Percentiles rank a stretch among this genome's conserved stretches.
These are phyloP conservation scores for Nothophytophthora sp. DNA, from an alignment of 352 stramenopile genomes.

Conservation along the genomic window DNA sequence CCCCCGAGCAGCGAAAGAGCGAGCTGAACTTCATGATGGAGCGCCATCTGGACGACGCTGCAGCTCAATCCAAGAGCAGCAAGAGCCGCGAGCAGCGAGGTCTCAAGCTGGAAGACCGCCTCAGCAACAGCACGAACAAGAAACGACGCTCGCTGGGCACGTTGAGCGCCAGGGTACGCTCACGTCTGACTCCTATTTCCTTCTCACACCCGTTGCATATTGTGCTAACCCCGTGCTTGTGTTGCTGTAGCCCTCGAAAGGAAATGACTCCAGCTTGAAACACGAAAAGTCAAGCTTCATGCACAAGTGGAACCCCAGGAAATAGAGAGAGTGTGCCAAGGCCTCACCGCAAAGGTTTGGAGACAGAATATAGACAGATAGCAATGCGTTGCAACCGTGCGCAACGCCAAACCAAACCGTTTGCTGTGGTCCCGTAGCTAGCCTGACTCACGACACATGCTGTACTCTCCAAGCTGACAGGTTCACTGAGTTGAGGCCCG, in stretches of 20 bases:
- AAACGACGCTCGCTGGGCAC: conserved; percentile 19
- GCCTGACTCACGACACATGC: conserved; percentile 2
- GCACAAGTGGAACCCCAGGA: conserved; percentile 9
- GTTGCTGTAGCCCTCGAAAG: background rate
- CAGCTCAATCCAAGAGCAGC: conserved; percentile 2
- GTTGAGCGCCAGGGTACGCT: conserved; percentile 23
- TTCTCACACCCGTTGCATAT: background rate
- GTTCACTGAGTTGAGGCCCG: conserved; percentile 20
- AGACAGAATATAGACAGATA: conserved; percentile 10
- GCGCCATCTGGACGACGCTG: conserved; percentile 3
- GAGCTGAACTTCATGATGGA: conserved; percentile 17
- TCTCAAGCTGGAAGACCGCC: conserved; percentile 3
- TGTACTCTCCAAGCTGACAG: conserved; percentile 8
- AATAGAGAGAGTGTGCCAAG: background rate
- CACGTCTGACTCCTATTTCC: too few species aligned
- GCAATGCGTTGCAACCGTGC: conserved; percentile 9
- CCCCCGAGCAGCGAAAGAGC: conserved; percentile 6
- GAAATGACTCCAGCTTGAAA: background rate
- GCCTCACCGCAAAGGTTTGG: background rate
- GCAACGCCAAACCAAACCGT: too few species aligned
- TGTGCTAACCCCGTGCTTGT: conserved; percentile 2
- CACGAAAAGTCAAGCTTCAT: conserved; percentile 4
- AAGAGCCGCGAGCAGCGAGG: background rate
- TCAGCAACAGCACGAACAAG: too few species aligned
- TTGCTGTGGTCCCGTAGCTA: conserved; percentile 7